Conservation (phyloP, 352 stramenopile genomes). For the Pythium rishiriense region DNA sequence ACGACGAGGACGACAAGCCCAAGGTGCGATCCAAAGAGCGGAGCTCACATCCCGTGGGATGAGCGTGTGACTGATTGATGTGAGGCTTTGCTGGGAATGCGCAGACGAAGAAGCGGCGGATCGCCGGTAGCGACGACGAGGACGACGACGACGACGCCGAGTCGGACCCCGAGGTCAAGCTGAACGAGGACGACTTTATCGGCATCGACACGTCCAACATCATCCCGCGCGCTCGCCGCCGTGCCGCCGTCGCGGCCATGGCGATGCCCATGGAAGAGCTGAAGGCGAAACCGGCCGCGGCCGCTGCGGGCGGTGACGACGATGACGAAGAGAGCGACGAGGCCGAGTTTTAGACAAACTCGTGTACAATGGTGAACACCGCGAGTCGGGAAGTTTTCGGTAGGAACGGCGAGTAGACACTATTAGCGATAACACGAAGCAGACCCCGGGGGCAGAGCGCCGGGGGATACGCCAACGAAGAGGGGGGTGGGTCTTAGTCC, state of each 20-base stretch:
- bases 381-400: not conserved
- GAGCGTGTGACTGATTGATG: not conserved
- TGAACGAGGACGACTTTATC: slow-evolving; percentile 86
- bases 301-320: slow-evolving; percentile 36
- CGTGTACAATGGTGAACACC: not conserved
- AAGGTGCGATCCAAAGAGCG: slow-evolving; percentile 12
- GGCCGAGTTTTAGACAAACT: slow-evolving; percentile 68
- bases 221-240: slow-evolving; percentile 73
- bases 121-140: slow-evolving; percentile 49
- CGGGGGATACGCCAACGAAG: not conserved
- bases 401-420: slow-evolving; percentile 1
- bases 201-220: slow-evolving; percentile 86
- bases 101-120: slow-evolving; percentile 73
- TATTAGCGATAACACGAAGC: slow-evolving; percentile 1
- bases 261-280: slow-evolving; percentile 63
- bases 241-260: slow-evolving; percentile 71
- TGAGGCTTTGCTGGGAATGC: not conserved
- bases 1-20: slow-evolving; percentile 36
- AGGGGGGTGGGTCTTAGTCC: not conserved
- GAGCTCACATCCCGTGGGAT: not conserved
- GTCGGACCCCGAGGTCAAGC: slow-evolving; percentile 76
- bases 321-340: slow-evolving; percentile 83
- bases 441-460: not conserved
- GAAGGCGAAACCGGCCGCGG: slow-evolving; percentile 25
- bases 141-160: slow-evolving; percentile 59